A percentile compares a stretch with the other conserved stretches of the same genome.
Evolutionary conservation across 495 filamentous ascomycete genomes (phyloP).

Genomic region (Acidiella bohemica): DNA sequence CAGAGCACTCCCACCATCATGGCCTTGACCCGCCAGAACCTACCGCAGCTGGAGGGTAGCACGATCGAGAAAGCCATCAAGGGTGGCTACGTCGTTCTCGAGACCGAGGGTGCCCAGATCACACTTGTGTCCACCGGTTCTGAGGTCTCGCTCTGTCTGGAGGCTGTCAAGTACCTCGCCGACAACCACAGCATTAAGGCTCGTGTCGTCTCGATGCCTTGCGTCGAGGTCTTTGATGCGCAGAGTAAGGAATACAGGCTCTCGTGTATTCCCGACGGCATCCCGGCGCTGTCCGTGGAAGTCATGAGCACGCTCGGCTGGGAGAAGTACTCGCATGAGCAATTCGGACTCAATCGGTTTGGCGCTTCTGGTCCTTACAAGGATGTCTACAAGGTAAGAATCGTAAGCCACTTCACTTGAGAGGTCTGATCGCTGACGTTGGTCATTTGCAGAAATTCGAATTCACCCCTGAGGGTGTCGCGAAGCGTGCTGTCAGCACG

Average conservation of each 20-base stretch:
- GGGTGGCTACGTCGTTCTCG: conserved; percentile 85
- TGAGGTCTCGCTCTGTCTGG: conserved; percentile 86
- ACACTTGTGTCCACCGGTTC: conserved; percentile 92
- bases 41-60: conserved; percentile 91
- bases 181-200: conserved; percentile 79
- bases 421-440: conserved; percentile 12
- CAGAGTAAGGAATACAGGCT: conserved; percentile 91
- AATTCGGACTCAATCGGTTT: conserved; percentile 97
- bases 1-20: conserved; percentile 86
- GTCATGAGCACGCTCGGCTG: conserved; percentile 87
- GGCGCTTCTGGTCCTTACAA: conserved; percentile 94
- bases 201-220: conserved; percentile 90
- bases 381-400: conserved; percentile 82
- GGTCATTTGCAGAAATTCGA: conserved; percentile 69
- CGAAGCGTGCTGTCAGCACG: conserved; percentile 83
- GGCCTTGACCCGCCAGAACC: conserved; percentile 93
- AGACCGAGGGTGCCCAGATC: conserved; percentile 69
- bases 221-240: conserved; percentile 92
- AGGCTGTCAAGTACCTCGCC: conserved; percentile 78
- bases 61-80: conserved; percentile 76
- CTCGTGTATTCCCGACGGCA: conserved; percentile 80
- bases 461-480: conserved; percentile 90
- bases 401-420: neutral
- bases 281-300: conserved; percentile 87
- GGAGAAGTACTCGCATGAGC: conserved; percentile 97